These are phyloP conservation scores for Trypanosoma cruzi DNA, from an alignment of 208 protist species.

Conservation along the genomic window DNA sequence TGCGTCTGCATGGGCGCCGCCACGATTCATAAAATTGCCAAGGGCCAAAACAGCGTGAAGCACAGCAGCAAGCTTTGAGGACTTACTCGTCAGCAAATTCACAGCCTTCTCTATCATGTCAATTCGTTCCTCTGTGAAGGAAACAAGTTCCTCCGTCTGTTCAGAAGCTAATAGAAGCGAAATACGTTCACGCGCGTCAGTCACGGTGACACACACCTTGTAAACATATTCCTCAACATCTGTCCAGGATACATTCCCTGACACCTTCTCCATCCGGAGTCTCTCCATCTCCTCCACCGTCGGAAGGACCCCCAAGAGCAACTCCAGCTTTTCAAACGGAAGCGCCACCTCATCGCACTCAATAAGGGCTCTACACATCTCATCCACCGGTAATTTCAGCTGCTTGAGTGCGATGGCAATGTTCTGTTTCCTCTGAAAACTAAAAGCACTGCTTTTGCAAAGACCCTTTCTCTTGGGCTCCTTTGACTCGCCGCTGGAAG, in stretches of 20 bases:
- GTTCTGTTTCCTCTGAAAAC: conserved; percentile 70
- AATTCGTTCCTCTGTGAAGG: conserved; percentile 39
- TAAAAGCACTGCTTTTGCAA: conserved; percentile 52
- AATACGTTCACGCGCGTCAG: conserved; percentile 68
- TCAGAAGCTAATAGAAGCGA: conserved; percentile 61
- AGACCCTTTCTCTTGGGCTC: conserved; percentile 3
- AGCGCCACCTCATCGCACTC: conserved; percentile 49
- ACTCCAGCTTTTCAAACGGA: conserved; percentile 43
- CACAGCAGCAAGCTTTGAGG: conserved; percentile 53
- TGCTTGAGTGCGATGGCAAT: conserved; percentile 74
- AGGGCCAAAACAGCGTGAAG: conserved; percentile 55
- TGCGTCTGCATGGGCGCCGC: conserved; percentile 63
- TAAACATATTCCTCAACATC: conserved; percentile 70
- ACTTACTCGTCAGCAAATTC: conserved; percentile 40
- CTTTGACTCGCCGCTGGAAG: conserved; percentile 26
- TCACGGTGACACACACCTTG: conserved; percentile 49
- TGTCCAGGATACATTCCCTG: conserved; percentile 47
- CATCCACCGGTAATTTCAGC: conserved; percentile 49
- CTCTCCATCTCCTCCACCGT: conserved; percentile 49
- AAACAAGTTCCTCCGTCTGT: conserved; percentile 52
- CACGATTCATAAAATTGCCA: conserved; percentile 79
- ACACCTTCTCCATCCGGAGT: conserved; percentile 45
- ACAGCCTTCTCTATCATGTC: conserved; percentile 55
- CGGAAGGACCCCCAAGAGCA: conserved; percentile 48
- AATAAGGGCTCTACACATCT: conserved; percentile 54